Percentiles rank a stretch among this genome's conserved stretches.
These are phyloP conservation scores for Carex parvula DNA, from an alignment of 176 grass and related monocot species.

Conservation along the genomic window DNA sequence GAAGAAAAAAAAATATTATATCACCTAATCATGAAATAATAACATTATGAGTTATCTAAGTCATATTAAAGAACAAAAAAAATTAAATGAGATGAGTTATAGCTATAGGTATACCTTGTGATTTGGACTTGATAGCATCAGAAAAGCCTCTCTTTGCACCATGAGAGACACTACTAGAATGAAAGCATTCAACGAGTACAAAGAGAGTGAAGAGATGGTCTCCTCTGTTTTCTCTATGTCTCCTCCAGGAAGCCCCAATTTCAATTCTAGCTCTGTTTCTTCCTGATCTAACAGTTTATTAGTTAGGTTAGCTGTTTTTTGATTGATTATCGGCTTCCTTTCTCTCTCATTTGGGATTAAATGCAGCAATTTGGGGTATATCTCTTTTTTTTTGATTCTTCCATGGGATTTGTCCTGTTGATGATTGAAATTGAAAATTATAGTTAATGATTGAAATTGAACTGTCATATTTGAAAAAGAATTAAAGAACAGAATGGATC, in stretches of 20 bases:
- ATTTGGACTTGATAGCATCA: slow-evolving; percentile 42
- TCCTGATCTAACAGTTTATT: slow-evolving; percentile 35
- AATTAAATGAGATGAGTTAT: slow-evolving; percentile 1
- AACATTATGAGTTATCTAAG: neutral
- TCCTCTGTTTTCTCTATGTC: slow-evolving; percentile 23
- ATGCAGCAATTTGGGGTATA: slow-evolving; percentile 57
- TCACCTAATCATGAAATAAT: neutral
- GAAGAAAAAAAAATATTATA: slow-evolving; percentile 5
- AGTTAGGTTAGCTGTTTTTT: slow-evolving; percentile 20
- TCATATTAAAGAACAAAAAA: neutral
- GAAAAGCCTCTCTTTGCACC: slow-evolving; percentile 63
- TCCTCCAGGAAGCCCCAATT: slow-evolving; percentile 69
- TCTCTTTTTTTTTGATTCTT: slow-evolving; percentile 41
- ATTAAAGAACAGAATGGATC: too few species aligned
- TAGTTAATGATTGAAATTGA: neutral
- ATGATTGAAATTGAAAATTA: neutral
- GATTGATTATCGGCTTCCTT: slow-evolving; percentile 33
- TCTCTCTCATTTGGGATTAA: slow-evolving; percentile 66
- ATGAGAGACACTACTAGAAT: slow-evolving; percentile 16
- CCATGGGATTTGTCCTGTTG: slow-evolving; percentile 41
- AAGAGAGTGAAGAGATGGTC: slow-evolving; percentile 44
- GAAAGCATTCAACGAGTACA: slow-evolving; percentile 37
- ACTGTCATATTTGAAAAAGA: neutral
- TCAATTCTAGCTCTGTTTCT: slow-evolving; percentile 77
- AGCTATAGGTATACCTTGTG: neutral